These are phyloP conservation scores for Combretum micranthum DNA, from an alignment of 345 rosid species.

Conservation along the genomic window DNA sequence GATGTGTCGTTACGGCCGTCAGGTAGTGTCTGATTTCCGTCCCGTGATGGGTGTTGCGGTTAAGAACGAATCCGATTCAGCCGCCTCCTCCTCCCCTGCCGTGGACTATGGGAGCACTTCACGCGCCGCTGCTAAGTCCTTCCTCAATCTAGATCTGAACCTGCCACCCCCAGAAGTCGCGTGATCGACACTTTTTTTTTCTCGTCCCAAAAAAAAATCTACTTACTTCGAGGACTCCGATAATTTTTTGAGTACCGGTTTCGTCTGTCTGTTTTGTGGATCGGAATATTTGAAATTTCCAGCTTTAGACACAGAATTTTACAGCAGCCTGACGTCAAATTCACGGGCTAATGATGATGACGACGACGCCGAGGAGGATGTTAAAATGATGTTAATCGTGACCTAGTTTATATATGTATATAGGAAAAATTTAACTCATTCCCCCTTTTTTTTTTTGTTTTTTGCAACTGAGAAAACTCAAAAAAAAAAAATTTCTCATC, in stretches of 20 bases:
- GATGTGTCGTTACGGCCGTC: constrained; percentile 23
- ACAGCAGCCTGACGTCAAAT: constrained; percentile 8
- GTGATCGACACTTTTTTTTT: constrained; percentile 27
- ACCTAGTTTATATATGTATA: constrained; percentile 9
- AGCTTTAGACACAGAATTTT: background rate
- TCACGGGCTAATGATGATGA: constrained; percentile 5
- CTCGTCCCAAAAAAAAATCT: constrained; percentile 9
- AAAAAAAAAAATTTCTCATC: background rate
- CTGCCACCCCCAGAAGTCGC: constrained; percentile 54
- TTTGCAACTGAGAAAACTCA: constrained; percentile 17
- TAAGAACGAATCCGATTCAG: constrained; percentile 66
- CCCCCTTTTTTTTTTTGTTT: constrained; percentile 10
- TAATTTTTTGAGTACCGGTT: constrained; percentile 5
- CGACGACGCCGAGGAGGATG: background rate
- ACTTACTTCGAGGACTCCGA: constrained; percentile 1
- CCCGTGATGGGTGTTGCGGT: constrained; percentile 5
- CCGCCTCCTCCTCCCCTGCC: constrained; percentile 51
- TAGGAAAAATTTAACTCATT: constrained; percentile 5
- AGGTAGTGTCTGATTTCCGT: constrained; percentile 10
- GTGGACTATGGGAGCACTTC: constrained; percentile 22
- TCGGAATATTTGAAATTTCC: background rate
- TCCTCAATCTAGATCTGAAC: constrained; percentile 45
- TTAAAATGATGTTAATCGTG: background rate
- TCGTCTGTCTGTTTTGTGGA: constrained; percentile 5
- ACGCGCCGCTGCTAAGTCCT: constrained; percentile 16